phyloP scores from a whole-genome alignment of 2,329 filamentous ascomycete genomes.

The Penicillium sp. region DNA sequence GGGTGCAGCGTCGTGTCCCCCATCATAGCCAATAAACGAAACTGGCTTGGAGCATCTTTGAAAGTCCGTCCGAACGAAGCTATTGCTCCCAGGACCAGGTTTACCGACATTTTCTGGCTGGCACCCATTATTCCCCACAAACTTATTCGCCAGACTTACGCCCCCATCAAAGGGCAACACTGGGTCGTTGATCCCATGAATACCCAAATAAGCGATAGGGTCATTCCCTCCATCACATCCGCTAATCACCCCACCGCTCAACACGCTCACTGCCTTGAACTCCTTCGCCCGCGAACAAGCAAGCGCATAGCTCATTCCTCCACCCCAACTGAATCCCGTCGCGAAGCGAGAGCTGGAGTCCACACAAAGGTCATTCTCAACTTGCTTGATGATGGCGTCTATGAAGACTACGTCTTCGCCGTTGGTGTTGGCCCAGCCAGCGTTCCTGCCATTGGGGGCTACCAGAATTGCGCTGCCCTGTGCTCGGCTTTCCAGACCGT shows the following conservation, averaged over 20 bases:
- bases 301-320: constrained; percentile 48
- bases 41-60: constrained; percentile 17
- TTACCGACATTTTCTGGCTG: constrained; percentile 10
- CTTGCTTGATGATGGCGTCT: constrained; percentile 42
- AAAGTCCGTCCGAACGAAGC: constrained; percentile 14
- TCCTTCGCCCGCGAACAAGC: constrained; percentile 47
- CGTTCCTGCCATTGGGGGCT: constrained; percentile 32
- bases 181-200: constrained; percentile 45
- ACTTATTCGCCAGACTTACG: constrained; percentile 44
- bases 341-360: constrained; percentile 49
- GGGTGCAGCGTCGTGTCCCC: constrained; percentile 18
- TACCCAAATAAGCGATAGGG: constrained; percentile 46
- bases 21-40: constrained; percentile 21
- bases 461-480: constrained; percentile 49
- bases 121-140: constrained; percentile 46
- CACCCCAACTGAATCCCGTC: constrained; percentile 53
- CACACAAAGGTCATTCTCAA: constrained; percentile 49
- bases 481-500: constrained; percentile 31
- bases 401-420: constrained; percentile 50
- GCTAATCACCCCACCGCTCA: constrained; percentile 38
- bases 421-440: constrained; percentile 49
- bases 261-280: constrained; percentile 47
- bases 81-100: constrained; percentile 7
- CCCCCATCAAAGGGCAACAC: constrained; percentile 37
- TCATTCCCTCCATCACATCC: constrained; percentile 44